Evolutionary conservation across 495 filamentous ascomycete genomes (phyloP), one percentile per base, ranked within the genome.

Genomic region (Staphylotrichum longicolle): DNA sequence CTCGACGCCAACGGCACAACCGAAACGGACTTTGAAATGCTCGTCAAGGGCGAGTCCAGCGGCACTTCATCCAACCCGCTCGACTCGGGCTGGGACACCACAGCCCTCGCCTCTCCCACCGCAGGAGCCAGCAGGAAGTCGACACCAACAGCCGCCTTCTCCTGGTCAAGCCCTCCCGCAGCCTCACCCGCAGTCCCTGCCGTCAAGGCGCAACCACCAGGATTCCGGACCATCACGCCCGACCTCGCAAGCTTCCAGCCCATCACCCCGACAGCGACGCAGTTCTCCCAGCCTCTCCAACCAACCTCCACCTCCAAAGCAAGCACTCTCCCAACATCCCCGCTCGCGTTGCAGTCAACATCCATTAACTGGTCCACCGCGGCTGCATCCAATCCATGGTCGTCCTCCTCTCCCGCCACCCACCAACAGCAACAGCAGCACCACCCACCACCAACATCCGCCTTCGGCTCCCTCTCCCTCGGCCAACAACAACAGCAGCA

Each of bases 1-100:
- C 77, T 82, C 12, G 74, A 79, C 37, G 72, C 75, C 5, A 79
- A 78, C 48, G 82, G 79, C 32, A 78, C 83, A 4, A 83, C 74
- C 11, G 84, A 88, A 63, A 81, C 85, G 54, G 90, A 90, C 67
- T 98, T 97, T 67, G 92, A 96, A 70, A 81, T 83, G 2, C 82
- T 98, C 20, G 92, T 98, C 12, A 88, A 91, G 68, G 93, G 93
- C 12, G 81, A 74, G 42, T 34, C 65, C 40, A 55, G 62, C 10
- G 53, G 49, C 0, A 46, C 61, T 3, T 57, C 68, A 2, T 61
- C 58, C 15, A 75, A 74, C 58, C 58, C 79, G 5, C 62, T 78
- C 62, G 76, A 82, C 64, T 65, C 62, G 14, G 72, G 75, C 10
- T 83, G 79, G 81, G 78, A 80, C 48, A 63, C 33, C 32, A 49